Evolutionary conservation across 495 filamentous ascomycete species (phyloP).

Genomic region (Trypethelium eluteriae): DNA sequence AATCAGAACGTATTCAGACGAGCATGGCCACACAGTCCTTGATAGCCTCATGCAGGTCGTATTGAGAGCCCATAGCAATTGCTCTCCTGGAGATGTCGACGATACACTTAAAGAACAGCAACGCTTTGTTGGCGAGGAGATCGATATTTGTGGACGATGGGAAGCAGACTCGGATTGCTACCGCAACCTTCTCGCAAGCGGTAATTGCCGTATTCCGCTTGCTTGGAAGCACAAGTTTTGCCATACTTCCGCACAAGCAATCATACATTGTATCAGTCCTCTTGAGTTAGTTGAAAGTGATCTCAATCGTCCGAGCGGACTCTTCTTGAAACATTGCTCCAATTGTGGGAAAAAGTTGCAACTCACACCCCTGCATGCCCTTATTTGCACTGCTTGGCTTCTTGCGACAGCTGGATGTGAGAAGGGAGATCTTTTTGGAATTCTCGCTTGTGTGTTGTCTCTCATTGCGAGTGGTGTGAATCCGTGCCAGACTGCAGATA

Average conservation of each 20-base stretch:
- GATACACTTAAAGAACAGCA: slow-evolving; percentile 5
- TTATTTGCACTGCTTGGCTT: slow-evolving; percentile 34
- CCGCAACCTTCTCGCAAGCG: neutral
- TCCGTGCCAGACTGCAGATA: slow-evolving; percentile 15
- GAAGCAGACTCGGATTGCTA: slow-evolving; percentile 18
- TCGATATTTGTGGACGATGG: slow-evolving; percentile 23
- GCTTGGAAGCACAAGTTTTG: slow-evolving; percentile 24
- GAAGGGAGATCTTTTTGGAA: slow-evolving; percentile 38
- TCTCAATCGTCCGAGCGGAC: too few species aligned
- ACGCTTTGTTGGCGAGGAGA: slow-evolving; percentile 15
- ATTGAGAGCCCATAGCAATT: slow-evolving; percentile 36
- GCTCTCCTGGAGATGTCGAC: slow-evolving; percentile 28
- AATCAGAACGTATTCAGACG: slow-evolving; percentile 27
- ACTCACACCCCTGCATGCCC: slow-evolving; percentile 34
- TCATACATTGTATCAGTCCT: slow-evolving; percentile 14
- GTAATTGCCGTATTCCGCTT: slow-evolving; percentile 5
- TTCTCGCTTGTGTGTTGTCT: slow-evolving; percentile 37
- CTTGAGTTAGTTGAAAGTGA: too few species aligned
- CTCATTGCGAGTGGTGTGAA: slow-evolving; percentile 32
- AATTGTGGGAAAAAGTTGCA: slow-evolving; percentile 34
- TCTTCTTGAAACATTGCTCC: slow-evolving; percentile 34
- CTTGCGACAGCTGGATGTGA: slow-evolving; percentile 32
- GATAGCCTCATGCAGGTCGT: slow-evolving; percentile 40
- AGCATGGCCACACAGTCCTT: slow-evolving; percentile 38
- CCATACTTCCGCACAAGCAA: slow-evolving; percentile 19